Conservation (phyloP, 306 rosid species). For the Hippophae gyantsensis region DNA sequence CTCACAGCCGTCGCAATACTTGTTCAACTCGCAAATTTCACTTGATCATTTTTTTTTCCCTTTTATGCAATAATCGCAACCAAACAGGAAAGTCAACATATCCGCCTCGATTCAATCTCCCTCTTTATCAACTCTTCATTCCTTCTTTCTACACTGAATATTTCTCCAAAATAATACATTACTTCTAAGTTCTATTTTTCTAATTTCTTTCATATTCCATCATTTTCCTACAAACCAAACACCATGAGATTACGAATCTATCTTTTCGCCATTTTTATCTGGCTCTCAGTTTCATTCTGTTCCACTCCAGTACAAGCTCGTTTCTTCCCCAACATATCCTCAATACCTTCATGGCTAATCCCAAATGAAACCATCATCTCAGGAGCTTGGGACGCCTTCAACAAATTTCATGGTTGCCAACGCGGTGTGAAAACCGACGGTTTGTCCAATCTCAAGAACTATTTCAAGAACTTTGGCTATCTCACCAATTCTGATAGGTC, state of each 20-base stretch:
- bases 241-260: conserved; percentile 24
- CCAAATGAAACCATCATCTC: conserved; percentile 9
- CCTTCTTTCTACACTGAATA: too few relatives aligned
- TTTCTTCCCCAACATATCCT: conserved; percentile 53
- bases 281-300: conserved; percentile 4
- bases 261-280: conserved; percentile 9
- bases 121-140: neutral
- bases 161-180: neutral
- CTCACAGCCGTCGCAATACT: too few relatives aligned
- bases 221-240: conserved; percentile 13
- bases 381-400: conserved; percentile 52
- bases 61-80: too few relatives aligned
- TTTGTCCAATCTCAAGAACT: conserved; percentile 48
- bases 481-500: conserved; percentile 29
- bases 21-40: too few relatives aligned
- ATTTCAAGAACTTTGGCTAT: conserved; percentile 68
- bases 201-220: neutral
- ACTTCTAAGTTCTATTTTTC: neutral
- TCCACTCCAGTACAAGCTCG: conserved; percentile 40
- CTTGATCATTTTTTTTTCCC: too few relatives aligned
- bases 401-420: conserved; percentile 42
- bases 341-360: conserved; percentile 30
- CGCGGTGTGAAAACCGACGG: conserved; percentile 40
- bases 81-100: too few relatives aligned
- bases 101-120: neutral